A percentile compares a stretch with the other conserved stretches of the same genome.
Evolutionary conservation across 257 asterid genomes (phyloP).

Genomic region (Buddleja alternifolia): DNA sequence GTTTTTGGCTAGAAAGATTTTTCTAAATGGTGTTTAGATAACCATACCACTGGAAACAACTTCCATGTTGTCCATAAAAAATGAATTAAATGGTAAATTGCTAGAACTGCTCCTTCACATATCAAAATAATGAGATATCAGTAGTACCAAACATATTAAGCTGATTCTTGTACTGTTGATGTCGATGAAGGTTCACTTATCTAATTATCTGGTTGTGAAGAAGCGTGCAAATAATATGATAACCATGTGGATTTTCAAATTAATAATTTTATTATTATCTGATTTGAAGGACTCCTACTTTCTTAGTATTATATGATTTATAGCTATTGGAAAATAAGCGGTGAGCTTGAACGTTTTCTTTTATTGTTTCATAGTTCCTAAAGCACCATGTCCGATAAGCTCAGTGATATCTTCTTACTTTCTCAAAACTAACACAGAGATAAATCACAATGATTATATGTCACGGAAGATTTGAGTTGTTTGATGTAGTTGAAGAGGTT

Average conservation of each 20-base stretch:
- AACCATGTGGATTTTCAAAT: no score
- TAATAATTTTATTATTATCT: no score
- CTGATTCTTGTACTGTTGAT: neutral
- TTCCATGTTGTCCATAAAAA: slow-evolving; percentile 13
- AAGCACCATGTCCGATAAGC: neutral
- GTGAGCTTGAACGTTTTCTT: no score
- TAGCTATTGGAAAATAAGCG: neutral
- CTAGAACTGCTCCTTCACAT: neutral
- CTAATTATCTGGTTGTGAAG: neutral
- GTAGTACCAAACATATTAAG: slow-evolving; percentile 2
- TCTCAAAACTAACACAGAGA: neutral
- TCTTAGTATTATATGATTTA: neutral
- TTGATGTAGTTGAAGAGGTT: slow-evolving; percentile 14
- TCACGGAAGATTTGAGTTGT: slow-evolving; percentile 18
- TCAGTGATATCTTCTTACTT: neutral
- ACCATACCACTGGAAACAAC: neutral
- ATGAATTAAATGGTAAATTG: neutral
- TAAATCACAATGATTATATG: neutral
- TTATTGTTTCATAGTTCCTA: neutral
- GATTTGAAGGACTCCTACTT: neutral
- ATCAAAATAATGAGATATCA: neutral
- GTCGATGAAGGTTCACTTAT: neutral
- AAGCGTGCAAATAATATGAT: neutral
- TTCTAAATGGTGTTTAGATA: slow-evolving; percentile 2
- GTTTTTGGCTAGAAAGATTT: slow-evolving; percentile 5